These are phyloP conservation scores for Staphylotrichum tortipilum DNA, from an alignment of 495 filamentous ascomycete genomes.

Conservation along the genomic window DNA sequence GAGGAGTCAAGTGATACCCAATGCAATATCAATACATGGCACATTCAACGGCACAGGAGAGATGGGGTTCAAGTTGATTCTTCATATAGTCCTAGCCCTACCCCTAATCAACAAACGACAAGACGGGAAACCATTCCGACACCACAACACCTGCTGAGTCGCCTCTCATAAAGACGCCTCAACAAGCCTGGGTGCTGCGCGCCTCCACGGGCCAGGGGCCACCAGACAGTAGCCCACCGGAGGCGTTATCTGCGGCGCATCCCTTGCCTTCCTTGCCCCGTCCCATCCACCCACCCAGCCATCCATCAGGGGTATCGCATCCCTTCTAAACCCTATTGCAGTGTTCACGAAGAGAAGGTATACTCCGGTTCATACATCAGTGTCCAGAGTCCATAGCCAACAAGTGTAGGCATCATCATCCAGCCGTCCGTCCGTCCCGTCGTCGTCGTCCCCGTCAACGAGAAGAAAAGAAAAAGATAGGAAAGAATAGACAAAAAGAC, in stretches of 20 bases:
- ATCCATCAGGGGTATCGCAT: slow-evolving; percentile 18
- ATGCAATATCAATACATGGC: background rate
- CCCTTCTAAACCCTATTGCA: slow-evolving; percentile 23
- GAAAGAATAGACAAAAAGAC: slow-evolving; percentile 1
- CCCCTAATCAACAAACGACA: background rate
- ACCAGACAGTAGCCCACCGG: too few relatives aligned
- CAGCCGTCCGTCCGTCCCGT: background rate
- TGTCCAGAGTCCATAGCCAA: slow-evolving; percentile 12
- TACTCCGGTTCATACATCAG: slow-evolving; percentile 22
- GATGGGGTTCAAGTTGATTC: background rate
- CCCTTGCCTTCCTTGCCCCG: background rate
- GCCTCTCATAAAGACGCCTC: background rate
- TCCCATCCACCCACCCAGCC: background rate
- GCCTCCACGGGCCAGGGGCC: too few relatives aligned
- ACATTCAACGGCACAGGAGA: background rate
- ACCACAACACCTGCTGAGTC: background rate
- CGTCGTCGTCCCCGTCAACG: background rate
- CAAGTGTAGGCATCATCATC: slow-evolving; percentile 5
- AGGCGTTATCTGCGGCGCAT: background rate
- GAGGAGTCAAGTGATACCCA: too few relatives aligned
- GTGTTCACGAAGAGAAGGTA: slow-evolving; percentile 21
- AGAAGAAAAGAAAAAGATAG: background rate
- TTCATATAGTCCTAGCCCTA: slow-evolving; percentile 1
- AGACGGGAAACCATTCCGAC: background rate
- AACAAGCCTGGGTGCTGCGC: background rate